Evolutionary conservation across 768 basidiomycete species (phyloP).

Genomic region (Chalciporus piperatus): DNA sequence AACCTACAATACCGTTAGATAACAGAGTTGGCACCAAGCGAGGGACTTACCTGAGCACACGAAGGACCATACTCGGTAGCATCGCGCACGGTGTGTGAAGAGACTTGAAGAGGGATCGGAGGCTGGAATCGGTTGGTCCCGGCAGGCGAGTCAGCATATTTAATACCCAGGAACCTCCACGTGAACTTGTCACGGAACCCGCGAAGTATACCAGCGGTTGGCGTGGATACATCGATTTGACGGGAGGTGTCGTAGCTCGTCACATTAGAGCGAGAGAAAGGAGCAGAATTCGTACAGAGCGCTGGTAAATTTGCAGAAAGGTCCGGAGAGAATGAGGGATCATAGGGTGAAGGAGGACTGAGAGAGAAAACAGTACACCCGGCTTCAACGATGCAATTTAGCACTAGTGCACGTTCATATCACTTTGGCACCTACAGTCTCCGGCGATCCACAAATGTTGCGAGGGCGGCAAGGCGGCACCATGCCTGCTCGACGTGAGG

Average conservation of each 20-base stretch:
- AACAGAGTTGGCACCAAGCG: not conserved
- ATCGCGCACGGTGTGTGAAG: not conserved
- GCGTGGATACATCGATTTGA: slow-evolving; percentile 14
- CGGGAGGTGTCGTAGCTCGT: slow-evolving; percentile 12
- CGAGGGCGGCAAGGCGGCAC: slow-evolving; percentile 1
- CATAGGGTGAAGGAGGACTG: not conserved
- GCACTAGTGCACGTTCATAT: not conserved
- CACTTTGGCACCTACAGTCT: not conserved
- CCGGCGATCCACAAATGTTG: slow-evolving; percentile 7
- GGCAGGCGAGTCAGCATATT: slow-evolving; percentile 7
- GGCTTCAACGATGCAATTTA: not conserved
- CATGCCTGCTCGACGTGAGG: slow-evolving; percentile 8
- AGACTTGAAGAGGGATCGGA: slow-evolving; percentile 8
- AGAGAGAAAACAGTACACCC: not conserved
- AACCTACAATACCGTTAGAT: slow-evolving; percentile 1
- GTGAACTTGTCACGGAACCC: slow-evolving; percentile 21
- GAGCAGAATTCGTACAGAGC: slow-evolving; percentile 21
- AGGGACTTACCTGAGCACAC: slow-evolving; percentile 16
- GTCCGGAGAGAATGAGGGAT: not conserved
- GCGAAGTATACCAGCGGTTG: slow-evolving; percentile 13
- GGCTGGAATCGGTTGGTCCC: slow-evolving; percentile 12
- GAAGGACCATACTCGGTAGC: slow-evolving; percentile 14
- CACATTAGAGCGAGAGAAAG: slow-evolving; percentile 20
- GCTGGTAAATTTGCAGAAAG: slow-evolving; percentile 2
- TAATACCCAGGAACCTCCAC: slow-evolving; percentile 17